A percentile compares a stretch with the other conserved stretches of the same genome.
Conservation (phyloP, 495 filamentous ascomycete species). For the Lepidopterella palustris region DNA sequence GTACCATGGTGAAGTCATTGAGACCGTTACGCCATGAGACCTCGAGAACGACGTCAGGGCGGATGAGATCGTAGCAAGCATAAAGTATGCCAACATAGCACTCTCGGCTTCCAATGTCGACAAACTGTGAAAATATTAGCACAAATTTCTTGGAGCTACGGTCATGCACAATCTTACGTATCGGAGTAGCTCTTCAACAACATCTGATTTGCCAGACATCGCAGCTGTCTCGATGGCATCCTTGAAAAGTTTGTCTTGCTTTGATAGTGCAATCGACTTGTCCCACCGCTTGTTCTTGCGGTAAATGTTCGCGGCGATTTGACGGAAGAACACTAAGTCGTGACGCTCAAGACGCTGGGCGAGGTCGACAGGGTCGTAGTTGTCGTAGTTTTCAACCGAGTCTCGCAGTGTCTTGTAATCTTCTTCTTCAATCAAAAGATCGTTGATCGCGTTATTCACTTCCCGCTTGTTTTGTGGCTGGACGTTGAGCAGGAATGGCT, state of each 20-base stretch:
- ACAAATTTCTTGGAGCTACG: not conserved
- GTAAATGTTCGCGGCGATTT: conserved; percentile 97
- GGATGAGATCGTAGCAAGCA: conserved; percentile 95
- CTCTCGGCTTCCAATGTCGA: conserved; percentile 97
- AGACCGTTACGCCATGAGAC: conserved; percentile 95
- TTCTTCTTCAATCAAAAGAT: conserved; percentile 96
- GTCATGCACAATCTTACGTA: conserved; percentile 66
- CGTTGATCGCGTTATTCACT: conserved; percentile 98
- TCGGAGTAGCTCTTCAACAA: conserved; percentile 90
- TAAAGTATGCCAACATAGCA: conserved; percentile 99
- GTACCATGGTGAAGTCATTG: conserved; percentile 87
- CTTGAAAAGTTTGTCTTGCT: conserved; percentile 99
- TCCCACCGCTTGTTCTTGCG: conserved; percentile 99
- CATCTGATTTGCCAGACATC: conserved; percentile 82
- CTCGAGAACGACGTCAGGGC: conserved; percentile 85
- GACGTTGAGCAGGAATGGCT: conserved; percentile 96
- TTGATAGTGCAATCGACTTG: conserved; percentile 96
- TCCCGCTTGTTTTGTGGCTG: conserved; percentile 96
- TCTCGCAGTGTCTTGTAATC: conserved; percentile 98
- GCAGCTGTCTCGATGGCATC: conserved; percentile 98
- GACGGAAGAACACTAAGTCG: conserved; percentile 97
- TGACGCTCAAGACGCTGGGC: conserved; percentile 92
- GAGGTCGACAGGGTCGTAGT: conserved; percentile 95
- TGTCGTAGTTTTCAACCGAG: conserved; percentile 97
- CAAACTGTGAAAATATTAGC: conserved; percentile 60